Evolutionary conservation across 2,329 filamentous ascomycete species (phyloP).

Genomic region (Venturia aucupariae): DNA sequence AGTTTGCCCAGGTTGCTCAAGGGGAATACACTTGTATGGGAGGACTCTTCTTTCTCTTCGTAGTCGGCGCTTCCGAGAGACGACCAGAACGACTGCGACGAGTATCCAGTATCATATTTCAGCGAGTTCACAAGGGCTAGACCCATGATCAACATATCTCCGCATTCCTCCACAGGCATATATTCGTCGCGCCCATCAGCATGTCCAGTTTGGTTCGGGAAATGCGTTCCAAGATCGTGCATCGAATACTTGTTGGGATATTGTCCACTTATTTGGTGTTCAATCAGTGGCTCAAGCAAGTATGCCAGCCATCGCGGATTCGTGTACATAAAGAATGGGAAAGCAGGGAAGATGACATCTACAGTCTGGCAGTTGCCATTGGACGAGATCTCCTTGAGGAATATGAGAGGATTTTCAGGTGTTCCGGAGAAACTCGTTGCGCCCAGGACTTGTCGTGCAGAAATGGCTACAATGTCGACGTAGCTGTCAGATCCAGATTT

Average conservation of each 20-base stretch:
- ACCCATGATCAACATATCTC: constrained; percentile 77
- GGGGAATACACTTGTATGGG: constrained; percentile 34
- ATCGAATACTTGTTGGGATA: constrained; percentile 77
- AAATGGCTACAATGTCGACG: constrained; percentile 66
- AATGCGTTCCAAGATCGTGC: constrained; percentile 65
- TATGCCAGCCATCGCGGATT: constrained; percentile 75
- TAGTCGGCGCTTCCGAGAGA: constrained; percentile 28
- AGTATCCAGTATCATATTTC: constrained; percentile 49
- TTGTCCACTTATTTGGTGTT: constrained; percentile 72
- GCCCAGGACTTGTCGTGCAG: constrained; percentile 70
- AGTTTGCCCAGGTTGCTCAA: constrained; percentile 40
- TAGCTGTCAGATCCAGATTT: constrained; percentile 66
- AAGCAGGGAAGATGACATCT: constrained; percentile 78
- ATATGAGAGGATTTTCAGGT: constrained; percentile 60
- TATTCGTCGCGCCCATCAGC: constrained; percentile 61
- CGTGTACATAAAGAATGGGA: constrained; percentile 79
- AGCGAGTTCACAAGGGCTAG: constrained; percentile 68
- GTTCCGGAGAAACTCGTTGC: constrained; percentile 68
- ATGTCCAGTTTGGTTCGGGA: constrained; percentile 70
- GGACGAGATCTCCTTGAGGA: constrained; percentile 78
- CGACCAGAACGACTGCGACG: constrained; percentile 51
- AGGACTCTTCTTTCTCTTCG: constrained; percentile 4
- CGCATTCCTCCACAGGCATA: constrained; percentile 71
- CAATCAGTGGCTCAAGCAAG: constrained; percentile 67
- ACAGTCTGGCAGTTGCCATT: constrained; percentile 81